phyloP scores from a whole-genome alignment of 768 basidiomycete species.

The Paxillus rubicundulus region DNA sequence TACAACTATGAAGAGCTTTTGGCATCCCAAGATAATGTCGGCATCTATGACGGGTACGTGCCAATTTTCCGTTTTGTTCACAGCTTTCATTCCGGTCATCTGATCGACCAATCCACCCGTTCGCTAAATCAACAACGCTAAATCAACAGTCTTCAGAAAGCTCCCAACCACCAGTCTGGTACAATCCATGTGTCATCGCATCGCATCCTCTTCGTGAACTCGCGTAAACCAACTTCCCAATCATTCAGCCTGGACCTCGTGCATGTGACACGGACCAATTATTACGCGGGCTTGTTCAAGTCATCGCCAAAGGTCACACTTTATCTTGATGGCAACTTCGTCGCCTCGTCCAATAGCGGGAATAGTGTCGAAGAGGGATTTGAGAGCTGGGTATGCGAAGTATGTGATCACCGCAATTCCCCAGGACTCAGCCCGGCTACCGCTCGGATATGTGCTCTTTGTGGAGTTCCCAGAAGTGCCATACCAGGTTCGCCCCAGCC shows the following conservation, averaged over 20 bases:
- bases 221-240: slow-evolving; percentile 41
- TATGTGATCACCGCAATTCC: slow-evolving; percentile 85
- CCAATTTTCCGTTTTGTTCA: slow-evolving; percentile 4
- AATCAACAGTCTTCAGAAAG: slow-evolving; percentile 70
- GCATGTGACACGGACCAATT: slow-evolving; percentile 71
- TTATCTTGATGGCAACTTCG: slow-evolving; percentile 44
- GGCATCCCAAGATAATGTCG: slow-evolving; percentile 72
- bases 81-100: slow-evolving; percentile 12
- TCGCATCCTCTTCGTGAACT: slow-evolving; percentile 79
- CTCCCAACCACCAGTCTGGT: slow-evolving; percentile 75
- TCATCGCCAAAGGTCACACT: slow-evolving; percentile 89
- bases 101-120: slow-evolving; percentile 16
- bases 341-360: slow-evolving; percentile 25
- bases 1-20: slow-evolving; percentile 80
- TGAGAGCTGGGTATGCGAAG: slow-evolving; percentile 78
- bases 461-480: slow-evolving; percentile 68
- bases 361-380: slow-evolving; percentile 34
- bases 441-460: slow-evolving; percentile 71
- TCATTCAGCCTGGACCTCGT: slow-evolving; percentile 72
- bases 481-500: slow-evolving; percentile 25
- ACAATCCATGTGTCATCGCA: slow-evolving; percentile 74
- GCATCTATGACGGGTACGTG: slow-evolving; percentile 89
- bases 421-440: slow-evolving; percentile 70
- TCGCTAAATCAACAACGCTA: slow-evolving; percentile 30
- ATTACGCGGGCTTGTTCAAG: slow-evolving; percentile 87